phyloP scores from a whole-genome alignment of 1,284 basidiomycete species.

The Sanguinoderma infundibulare region DNA sequence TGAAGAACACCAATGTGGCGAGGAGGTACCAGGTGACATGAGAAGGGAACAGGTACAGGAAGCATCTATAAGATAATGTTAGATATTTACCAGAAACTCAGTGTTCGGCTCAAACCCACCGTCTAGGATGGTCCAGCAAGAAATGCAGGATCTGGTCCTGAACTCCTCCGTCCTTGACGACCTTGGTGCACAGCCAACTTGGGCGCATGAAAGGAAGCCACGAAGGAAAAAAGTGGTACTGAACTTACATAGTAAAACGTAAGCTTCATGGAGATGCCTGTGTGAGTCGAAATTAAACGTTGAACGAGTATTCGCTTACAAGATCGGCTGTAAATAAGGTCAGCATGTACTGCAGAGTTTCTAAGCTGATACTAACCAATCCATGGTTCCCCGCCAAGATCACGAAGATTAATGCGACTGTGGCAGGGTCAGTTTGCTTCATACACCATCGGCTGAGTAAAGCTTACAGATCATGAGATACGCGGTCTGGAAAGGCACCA shows the following conservation, averaged over 20 bases:
- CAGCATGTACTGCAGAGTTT: background rate
- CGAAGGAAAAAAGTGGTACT: background rate
- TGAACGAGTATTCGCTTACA: constrained; percentile 32
- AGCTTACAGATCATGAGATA: constrained; percentile 55
- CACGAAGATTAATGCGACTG: constrained; percentile 51
- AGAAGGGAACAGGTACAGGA: constrained; percentile 83
- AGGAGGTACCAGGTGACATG: constrained; percentile 85
- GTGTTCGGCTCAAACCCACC: constrained; percentile 37
- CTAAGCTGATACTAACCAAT: constrained; percentile 40
- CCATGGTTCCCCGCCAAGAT: constrained; percentile 62
- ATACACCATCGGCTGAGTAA: background rate
- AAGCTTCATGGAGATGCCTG: constrained; percentile 14
- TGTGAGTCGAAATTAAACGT: background rate
- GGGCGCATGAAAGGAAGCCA: too few species aligned
- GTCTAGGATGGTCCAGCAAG: constrained; percentile 80
- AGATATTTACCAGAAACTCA: background rate
- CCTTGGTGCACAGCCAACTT: constrained; percentile 55
- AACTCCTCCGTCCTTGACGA: constrained; percentile 51
- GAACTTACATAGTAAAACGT: constrained; percentile 28
- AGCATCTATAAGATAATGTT: constrained; percentile 55
- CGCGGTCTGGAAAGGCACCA: constrained; percentile 58
- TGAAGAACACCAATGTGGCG: constrained; percentile 50
- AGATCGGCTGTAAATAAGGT: constrained; percentile 38
- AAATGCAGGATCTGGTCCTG: constrained; percentile 71
- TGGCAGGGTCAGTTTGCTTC: background rate